These are phyloP conservation scores for Rhizoctonia solani DNA, from an alignment of 1,284 basidiomycete genomes.

Conservation along the genomic window DNA sequence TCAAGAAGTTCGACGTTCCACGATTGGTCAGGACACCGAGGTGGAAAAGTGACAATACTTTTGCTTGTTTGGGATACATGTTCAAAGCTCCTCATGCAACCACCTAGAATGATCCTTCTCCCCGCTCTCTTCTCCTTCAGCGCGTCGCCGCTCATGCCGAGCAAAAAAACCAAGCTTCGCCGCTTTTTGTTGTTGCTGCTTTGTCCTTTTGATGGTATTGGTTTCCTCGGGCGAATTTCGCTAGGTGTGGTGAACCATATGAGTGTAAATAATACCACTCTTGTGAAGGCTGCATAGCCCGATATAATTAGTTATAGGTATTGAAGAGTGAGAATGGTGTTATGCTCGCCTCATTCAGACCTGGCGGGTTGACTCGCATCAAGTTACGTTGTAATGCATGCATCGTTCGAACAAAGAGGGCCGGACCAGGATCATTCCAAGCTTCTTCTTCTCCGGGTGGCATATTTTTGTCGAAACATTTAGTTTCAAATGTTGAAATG, in stretches of 20 bases:
- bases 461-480: constrained; percentile 14
- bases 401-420: constrained; percentile 14
- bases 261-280: neutral
- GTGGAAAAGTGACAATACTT: neutral
- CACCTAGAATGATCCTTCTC: neutral
- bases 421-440: constrained; percentile 27
- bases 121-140: neutral
- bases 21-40: neutral
- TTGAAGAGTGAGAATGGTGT: neutral
- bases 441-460: constrained; percentile 17
- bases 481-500: constrained; percentile 6
- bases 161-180: constrained; percentile 15
- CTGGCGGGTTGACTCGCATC: neutral
- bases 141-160: neutral
- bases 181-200: neutral
- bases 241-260: constrained; percentile 4
- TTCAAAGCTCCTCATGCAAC: constrained; percentile 23
- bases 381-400: neutral
- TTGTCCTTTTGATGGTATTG: neutral
- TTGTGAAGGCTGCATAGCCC: neutral
- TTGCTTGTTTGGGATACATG: neutral
- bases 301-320: neutral
- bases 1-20: neutral
- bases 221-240: neutral
- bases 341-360: neutral